These are phyloP conservation scores for Neurospora sp. DNA, from an alignment of 495 filamentous ascomycete species.

Conservation along the genomic window DNA sequence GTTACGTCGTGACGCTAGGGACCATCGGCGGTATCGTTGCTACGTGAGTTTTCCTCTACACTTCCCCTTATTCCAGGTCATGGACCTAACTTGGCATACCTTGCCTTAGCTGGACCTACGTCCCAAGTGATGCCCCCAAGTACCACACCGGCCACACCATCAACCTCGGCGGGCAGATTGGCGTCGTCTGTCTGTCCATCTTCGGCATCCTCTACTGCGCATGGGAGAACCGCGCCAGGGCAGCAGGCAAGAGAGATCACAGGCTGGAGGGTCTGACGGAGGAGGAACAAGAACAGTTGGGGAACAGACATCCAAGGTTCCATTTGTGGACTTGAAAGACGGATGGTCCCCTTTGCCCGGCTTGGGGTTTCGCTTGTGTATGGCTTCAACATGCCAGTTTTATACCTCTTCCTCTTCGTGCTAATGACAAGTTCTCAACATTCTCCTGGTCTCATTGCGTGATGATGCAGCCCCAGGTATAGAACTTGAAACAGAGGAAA, in stretches of 20 bases:
- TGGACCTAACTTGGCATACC: not conserved
- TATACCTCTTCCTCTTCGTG: not conserved
- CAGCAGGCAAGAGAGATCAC: constrained; percentile 39
- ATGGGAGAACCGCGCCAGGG: constrained; percentile 42
- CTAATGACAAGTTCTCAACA: not conserved
- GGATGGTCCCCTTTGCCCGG: not conserved
- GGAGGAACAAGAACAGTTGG: constrained; percentile 35
- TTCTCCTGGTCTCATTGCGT: too few species aligned
- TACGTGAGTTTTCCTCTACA: constrained; percentile 20
- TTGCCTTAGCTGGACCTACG: constrained; percentile 40
- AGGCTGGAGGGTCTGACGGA: constrained; percentile 41
- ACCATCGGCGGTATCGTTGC: constrained; percentile 48
- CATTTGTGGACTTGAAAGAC: constrained; percentile 29
- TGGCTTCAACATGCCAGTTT: not conserved
- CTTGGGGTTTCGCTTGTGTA: not conserved
- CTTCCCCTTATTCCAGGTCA: not conserved
- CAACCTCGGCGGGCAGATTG: constrained; percentile 43
- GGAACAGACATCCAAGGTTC: constrained; percentile 45
- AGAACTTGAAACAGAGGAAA: too few species aligned
- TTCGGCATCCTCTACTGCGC: constrained; percentile 42
- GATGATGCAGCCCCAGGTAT: too few species aligned
- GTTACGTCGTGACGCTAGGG: constrained; percentile 44
- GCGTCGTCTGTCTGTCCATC: constrained; percentile 28
- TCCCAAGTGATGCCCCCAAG: constrained; percentile 35
- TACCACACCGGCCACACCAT: constrained; percentile 49